Conservation (phyloP, 2,329 filamentous ascomycete genomes). For the Scolecobasidium constrictum region DNA sequence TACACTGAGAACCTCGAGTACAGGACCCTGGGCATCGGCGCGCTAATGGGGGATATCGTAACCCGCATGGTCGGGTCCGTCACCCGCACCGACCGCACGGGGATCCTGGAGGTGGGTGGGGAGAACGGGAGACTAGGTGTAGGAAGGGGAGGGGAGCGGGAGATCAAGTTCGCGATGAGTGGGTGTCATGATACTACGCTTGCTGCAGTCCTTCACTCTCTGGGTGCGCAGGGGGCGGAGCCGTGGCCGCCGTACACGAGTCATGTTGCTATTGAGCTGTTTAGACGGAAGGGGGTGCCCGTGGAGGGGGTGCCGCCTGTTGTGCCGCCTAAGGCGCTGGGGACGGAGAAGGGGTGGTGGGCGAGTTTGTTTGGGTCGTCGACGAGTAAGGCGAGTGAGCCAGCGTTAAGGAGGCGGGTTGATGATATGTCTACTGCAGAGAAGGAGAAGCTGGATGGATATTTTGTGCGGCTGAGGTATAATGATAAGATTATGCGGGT, state of each 20-base stretch:
- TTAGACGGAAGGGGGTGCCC: slow-evolving; percentile 39
- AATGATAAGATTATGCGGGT: slow-evolving; percentile 77
- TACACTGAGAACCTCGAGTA: slow-evolving; percentile 81
- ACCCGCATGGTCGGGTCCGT: slow-evolving; percentile 31
- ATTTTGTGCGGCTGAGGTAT: slow-evolving; percentile 84
- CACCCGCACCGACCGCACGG: slow-evolving; percentile 23
- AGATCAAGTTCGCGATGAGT: slow-evolving; percentile 64
- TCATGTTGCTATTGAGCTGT: slow-evolving; percentile 84
- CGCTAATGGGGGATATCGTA: slow-evolving; percentile 72
- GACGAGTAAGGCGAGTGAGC: slow-evolving; percentile 14
- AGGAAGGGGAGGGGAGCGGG: slow-evolving; percentile 36
- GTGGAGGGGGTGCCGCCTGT: slow-evolving; percentile 10
- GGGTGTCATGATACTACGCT: slow-evolving; percentile 94
- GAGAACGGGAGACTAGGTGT: slow-evolving; percentile 22
- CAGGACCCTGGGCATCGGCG: slow-evolving; percentile 78
- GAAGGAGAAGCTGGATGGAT: slow-evolving; percentile 52
- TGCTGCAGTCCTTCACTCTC: slow-evolving; percentile 61
- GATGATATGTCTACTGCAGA: slow-evolving; percentile 46
- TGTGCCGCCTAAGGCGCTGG: slow-evolving; percentile 4
- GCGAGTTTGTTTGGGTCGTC: slow-evolving; percentile 1
- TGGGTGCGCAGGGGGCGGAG: slow-evolving; percentile 65
- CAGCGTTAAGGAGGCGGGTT: slow-evolving; percentile 51
- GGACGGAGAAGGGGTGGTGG: slow-evolving; percentile 5
- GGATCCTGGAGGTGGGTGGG: slow-evolving; percentile 28
- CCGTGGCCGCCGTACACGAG: slow-evolving; percentile 91